Base-by-base conservation (phyloP, 768 basidiomycete genomes). In the Tremella fuciformis region DNA sequence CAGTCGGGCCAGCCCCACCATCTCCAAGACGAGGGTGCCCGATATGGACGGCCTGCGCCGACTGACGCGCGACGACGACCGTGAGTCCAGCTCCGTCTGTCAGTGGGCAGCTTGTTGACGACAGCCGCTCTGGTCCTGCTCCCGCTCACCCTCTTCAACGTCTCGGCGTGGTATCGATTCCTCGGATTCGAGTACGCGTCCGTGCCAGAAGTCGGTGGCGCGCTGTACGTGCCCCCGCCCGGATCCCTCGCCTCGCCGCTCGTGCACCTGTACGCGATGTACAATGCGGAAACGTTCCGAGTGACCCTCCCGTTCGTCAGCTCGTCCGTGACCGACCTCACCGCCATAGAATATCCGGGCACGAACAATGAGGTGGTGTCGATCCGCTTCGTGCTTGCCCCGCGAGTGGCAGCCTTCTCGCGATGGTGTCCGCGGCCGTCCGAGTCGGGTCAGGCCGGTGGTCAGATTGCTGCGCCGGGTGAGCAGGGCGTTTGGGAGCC, bases 161-260 rank as follows among this genome's bases (percentile, higher is more conserved):
- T 73, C 19, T 42, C 55, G 16, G 50, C 55, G 4, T 73, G 71
- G 71, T 67, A 64, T 2, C 64, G 71, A 22, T 70, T 73, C 57
- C 58, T 70, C n/a, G 66, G 59, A 8, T 68, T 69, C 13, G 71
- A 68, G 2, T 39, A 53, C 1, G 19, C 50, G 21, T 15, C n/a
- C 16, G n/a, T 22, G 8, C 67, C 70, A 18, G 70, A 72, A 47
- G 62, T 72, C 18, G 67, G 61, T 22, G 55, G 55, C n/a, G 46
- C 67, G 0, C 18, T 72, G 8, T 44, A 41, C 0, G 26, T 69
- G 26, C 39, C 55, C 3, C 49, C 46, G 19, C 49, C 47, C n/a
- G 22, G 50, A 8, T 26, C 41, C 8, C 21, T 53, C 16, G 22
- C 50, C 8, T 22, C 46, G 8, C n/a, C 47, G 11, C 19, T 40